These are phyloP conservation scores for Geotrichum histeridarum DNA, from an alignment of 1,139 yeast species.

Conservation along the genomic window DNA sequence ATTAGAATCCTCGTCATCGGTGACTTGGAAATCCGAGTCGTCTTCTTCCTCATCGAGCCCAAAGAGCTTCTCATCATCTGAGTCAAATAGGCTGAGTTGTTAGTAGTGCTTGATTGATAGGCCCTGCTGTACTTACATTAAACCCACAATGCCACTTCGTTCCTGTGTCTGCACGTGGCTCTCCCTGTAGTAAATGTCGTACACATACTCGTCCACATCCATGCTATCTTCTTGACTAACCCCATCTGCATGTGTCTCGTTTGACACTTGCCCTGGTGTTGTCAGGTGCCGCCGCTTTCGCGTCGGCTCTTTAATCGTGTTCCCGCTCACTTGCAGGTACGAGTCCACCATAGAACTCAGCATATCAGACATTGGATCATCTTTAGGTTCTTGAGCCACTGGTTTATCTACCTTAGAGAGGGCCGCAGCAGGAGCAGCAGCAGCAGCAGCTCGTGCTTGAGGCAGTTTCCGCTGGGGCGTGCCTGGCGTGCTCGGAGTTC, in stretches of 20 bases:
- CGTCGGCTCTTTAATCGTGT: slow-evolving; percentile 8
- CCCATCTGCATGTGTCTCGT: slow-evolving; percentile 21
- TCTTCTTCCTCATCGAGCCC: slow-evolving; percentile 41
- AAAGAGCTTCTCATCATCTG: slow-evolving; percentile 48
- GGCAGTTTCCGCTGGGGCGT: not conserved
- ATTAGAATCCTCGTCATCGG: slow-evolving; percentile 73
- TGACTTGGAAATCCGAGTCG: slow-evolving; percentile 39
- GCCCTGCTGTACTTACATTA: slow-evolving; percentile 37
- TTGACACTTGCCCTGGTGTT: slow-evolving; percentile 18
- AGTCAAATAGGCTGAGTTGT: slow-evolving; percentile 40
- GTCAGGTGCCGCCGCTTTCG: slow-evolving; percentile 10
- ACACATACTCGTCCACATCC: slow-evolving; percentile 69
- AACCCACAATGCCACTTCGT: slow-evolving; percentile 26
- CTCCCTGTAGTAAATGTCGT: slow-evolving; percentile 74
- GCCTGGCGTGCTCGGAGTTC: not conserved
- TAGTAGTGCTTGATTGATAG: not conserved
- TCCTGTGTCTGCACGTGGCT: slow-evolving; percentile 26
- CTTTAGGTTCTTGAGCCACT: not conserved
- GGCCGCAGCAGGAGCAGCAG: not conserved
- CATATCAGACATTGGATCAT: slow-evolving; percentile 6
- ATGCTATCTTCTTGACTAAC: slow-evolving; percentile 23
- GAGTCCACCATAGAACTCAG: slow-evolving; percentile 14
- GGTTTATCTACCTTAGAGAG: not conserved
- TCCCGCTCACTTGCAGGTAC: slow-evolving; percentile 10
- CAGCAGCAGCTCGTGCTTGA: not conserved